These are phyloP conservation scores for Chlorella variabilis DNA, from an alignment of 163 green algal genomes.

Conservation along the genomic window DNA sequence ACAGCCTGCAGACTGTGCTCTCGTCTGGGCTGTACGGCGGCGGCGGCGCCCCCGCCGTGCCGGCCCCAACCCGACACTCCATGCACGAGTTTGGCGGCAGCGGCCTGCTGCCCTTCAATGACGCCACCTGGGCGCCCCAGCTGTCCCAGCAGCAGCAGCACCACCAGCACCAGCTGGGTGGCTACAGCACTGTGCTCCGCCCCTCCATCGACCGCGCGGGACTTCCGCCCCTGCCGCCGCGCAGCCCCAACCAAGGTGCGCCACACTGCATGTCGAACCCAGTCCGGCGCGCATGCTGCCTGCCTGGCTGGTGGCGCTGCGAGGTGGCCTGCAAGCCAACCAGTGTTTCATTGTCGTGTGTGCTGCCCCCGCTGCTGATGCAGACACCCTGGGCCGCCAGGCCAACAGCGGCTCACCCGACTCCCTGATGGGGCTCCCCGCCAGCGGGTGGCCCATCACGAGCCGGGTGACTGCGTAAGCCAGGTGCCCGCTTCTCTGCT, in stretches of 20 bases:
- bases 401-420: background rate
- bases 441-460: background rate
- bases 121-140: background rate
- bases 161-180: slow-evolving; percentile 9
- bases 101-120: background rate
- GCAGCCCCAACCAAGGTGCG: slow-evolving; percentile 18
- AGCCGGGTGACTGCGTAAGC: background rate
- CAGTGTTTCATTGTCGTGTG: too few relatives aligned
- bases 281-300: too few relatives aligned
- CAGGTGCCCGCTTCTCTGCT: too few relatives aligned
- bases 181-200: slow-evolving; percentile 13
- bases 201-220: slow-evolving; percentile 20
- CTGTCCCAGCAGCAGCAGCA: background rate
- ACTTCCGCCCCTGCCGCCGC: slow-evolving; percentile 10
- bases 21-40: slow-evolving; percentile 16
- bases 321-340: too few relatives aligned
- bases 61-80: slow-evolving; percentile 1
- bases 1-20: slow-evolving; percentile 9
- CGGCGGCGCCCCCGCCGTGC: background rate
- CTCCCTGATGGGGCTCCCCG: background rate
- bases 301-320: too few relatives aligned
- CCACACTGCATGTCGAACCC: background rate
- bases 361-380: background rate
- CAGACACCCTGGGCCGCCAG: background rate
- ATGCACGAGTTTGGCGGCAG: slow-evolving; percentile 18